Evolutionary conservation across 2,329 filamentous ascomycete species (phyloP), one percentile per base, ranked within the genome.

Genomic region (Magnaporthiopsis incrustans): DNA sequence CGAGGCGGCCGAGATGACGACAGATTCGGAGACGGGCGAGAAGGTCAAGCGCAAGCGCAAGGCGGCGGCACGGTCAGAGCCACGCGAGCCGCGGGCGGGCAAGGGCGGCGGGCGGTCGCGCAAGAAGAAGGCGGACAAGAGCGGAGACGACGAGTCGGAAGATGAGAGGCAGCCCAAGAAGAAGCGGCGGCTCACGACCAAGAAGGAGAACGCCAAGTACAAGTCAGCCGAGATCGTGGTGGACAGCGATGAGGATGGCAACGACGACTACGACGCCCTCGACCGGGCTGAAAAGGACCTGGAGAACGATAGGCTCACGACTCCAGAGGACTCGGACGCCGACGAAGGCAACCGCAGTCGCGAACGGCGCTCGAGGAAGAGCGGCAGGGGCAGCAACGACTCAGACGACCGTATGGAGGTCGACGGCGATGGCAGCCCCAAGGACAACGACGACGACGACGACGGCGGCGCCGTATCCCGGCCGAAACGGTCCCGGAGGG

Each of bases 141-240:
- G 76, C 27, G 81, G 78, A 0, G 82, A 80, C 30, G 78, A 80
- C 14, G 80, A 76, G 22, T 80, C 79, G 2, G 80, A 78, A 11
- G 81, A 78, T 32, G 80, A 79, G 59, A 79, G 81, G 50, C 79
- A 82, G 65, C 82, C 83, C 27, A 87, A 86, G 73, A 89, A 89
- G 75, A 86, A 85, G 71, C 82, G 85, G 64, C 82, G 78, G 66
- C 82, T 83, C 71, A 81, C 77, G 22, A 25, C 57, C 25, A 59
- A 57, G n/a, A 76, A 76, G 67, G 82, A 85, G 67, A 78, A 77
- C 66, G 75, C 73, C 74, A 96, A 96, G 76, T 96, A 85, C 81
- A 97, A 97, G 82, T 93, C 89, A 62, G 87, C 85, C 1, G 92
- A 96, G 76, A 85, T 92, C 67, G 87, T 97, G 33, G 89, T 91